Evolutionary conservation across 129 eudicot species (phyloP), one percentile per base, ranked within the genome.

Genomic region (Flaveria sonorensis): DNA sequence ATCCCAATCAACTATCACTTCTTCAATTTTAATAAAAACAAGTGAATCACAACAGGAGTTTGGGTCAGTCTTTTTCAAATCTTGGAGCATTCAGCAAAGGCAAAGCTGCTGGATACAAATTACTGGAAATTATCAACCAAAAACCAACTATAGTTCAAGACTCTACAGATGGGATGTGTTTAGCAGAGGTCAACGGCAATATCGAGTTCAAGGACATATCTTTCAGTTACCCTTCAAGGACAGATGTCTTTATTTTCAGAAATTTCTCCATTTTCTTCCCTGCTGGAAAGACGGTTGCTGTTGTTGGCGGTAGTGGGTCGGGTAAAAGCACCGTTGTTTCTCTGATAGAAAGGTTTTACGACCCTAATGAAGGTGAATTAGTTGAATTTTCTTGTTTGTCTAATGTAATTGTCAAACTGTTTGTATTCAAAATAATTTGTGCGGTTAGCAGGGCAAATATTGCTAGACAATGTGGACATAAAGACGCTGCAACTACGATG

Each of bases 61-160:
- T 94, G 87, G 98, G 98, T 36, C 98, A 94, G 82, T 94, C 98
- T 10, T 94, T 94, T 81, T 94, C 98, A 6, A 94, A 94, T 71
- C 96, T 94, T 72, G 97, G 98, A 63, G 98, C 98, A 20, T 93
- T 93, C 78, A 93, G 98, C 82, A 93, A 93, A 86, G 98, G 98
- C 15, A 93, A 93, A 86, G 81, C 96, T 40, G 98, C 98, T 69
- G 98, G 98, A 47, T 93, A 88, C 80, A 93, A 93, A 78, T 78
- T 93, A 66, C 71, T 93, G 91, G 98, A 93, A 70, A 89, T 91
- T 19, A 93, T 93, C 68, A 87, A 83, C 74, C 97, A 93, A 75
- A 93, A 87, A 78, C 98, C 98, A 0, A 85, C 89, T 62, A 93
- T 93, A 46, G 88, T 87, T 82, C 88, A 91, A 42, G 98, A 93